A percentile compares a stretch with the other conserved stretches of the same genome.
Evolutionary conservation across 176 grass and related monocot species (phyloP).

Genomic region (Chloris gayana): DNA sequence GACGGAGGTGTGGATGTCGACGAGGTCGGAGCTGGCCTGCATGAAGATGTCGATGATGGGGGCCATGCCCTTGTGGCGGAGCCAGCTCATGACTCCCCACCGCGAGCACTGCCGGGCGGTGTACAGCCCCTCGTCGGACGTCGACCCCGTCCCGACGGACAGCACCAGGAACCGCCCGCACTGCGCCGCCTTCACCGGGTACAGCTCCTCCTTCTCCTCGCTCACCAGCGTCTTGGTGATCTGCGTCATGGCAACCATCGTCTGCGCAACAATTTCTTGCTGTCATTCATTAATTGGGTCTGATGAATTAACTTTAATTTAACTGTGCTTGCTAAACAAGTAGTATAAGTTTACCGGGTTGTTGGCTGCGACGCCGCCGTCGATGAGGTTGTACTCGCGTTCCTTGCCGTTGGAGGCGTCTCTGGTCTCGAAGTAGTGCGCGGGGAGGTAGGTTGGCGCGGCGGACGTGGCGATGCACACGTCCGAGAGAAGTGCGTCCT

Average conservation of each 20-base stretch:
- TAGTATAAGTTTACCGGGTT: slow-evolving; percentile 56
- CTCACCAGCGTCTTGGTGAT: slow-evolving; percentile 55
- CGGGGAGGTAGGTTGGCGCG: slow-evolving; percentile 71
- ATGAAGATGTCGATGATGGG: slow-evolving; percentile 72
- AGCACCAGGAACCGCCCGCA: slow-evolving; percentile 63
- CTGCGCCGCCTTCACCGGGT: slow-evolving; percentile 32
- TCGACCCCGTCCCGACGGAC: slow-evolving; percentile 61
- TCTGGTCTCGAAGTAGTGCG: slow-evolving; percentile 60
- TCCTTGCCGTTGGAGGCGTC: slow-evolving; percentile 40
- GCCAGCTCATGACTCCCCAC: slow-evolving; percentile 71
- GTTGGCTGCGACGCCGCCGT: slow-evolving; percentile 82
- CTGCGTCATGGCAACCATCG: slow-evolving; percentile 59
- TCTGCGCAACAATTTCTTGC: slow-evolving; percentile 27
- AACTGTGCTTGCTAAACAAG: too few relatives aligned
- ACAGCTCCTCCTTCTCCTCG: slow-evolving; percentile 44
- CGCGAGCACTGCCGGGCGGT: slow-evolving; percentile 41
- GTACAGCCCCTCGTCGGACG: slow-evolving; percentile 40
- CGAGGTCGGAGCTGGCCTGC: slow-evolving; percentile 62
- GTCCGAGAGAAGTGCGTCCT: slow-evolving; percentile 78
- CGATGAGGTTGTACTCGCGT: slow-evolving; percentile 67
- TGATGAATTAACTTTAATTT: background rate
- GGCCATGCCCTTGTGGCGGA: slow-evolving; percentile 55
- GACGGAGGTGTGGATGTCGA: slow-evolving; percentile 62
- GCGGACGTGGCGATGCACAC: slow-evolving; percentile 81
- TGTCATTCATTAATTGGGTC: background rate